Conservation (phyloP, 441 rosid genomes). For the Eruca vesicaria region DNA sequence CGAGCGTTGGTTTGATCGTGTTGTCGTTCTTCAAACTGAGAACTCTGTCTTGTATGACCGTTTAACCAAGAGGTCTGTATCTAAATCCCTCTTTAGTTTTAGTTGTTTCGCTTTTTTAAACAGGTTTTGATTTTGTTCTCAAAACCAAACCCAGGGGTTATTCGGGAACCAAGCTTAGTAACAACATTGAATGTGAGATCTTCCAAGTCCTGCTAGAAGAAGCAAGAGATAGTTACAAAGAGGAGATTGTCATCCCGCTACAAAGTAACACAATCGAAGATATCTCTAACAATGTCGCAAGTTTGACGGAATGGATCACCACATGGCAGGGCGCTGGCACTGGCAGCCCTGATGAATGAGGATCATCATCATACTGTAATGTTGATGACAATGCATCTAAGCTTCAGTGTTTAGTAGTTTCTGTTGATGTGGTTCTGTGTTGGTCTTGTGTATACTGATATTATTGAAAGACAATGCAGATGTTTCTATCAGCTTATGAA, state of each 20-base stretch:
- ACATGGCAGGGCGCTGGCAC: slow-evolving; percentile 47
- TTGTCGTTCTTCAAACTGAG: slow-evolving; percentile 84
- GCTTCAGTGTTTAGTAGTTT: neutral
- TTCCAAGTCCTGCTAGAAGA: slow-evolving; percentile 83
- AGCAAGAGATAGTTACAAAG: slow-evolving; percentile 77
- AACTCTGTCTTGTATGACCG: slow-evolving; percentile 78
- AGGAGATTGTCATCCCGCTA: slow-evolving; percentile 55
- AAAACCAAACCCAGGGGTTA: slow-evolving; percentile 59
- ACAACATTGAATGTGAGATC: slow-evolving; percentile 87
- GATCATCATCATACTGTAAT: neutral
- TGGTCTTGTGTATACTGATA: neutral
- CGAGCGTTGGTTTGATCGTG: slow-evolving; percentile 79
- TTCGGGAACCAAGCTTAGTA: slow-evolving; percentile 66
- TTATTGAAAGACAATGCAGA: neutral
- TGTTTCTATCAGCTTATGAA: slow-evolving; percentile 9
- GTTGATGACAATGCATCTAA: neutral
- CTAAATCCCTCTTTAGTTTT: neutral
- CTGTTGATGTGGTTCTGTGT: neutral
- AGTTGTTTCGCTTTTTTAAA: slow-evolving; percentile 3
- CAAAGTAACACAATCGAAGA: slow-evolving; percentile 73
- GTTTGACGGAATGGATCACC: slow-evolving; percentile 65
- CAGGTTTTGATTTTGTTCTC: slow-evolving; percentile 6
- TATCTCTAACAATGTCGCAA: slow-evolving; percentile 53
- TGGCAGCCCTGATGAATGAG: slow-evolving; percentile 43
- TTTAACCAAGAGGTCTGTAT: slow-evolving; percentile 63